Evolutionary conservation across 164 flowering plant genomes (phyloP), one percentile per base, ranked within the genome.

Genomic region (Chimonanthus salicifolius): DNA sequence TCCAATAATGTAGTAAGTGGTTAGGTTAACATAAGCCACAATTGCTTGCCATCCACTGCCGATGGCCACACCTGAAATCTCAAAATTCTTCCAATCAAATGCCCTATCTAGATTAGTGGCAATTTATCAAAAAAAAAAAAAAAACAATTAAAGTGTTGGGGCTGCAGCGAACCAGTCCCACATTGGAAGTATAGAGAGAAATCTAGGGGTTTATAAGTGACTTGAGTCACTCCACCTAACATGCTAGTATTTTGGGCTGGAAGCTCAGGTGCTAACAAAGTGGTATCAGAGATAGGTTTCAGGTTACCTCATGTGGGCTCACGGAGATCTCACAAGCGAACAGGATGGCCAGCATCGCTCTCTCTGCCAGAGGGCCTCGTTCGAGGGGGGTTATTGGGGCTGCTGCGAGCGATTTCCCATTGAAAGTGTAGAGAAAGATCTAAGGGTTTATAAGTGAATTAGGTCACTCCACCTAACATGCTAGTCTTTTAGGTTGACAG

Each of bases 31-130:
- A 77, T 86, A 91, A 44, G 94, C 97, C 66, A 91, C 97, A 1
- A 88, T 72, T 18, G 82, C 88, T 82, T 91, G 97, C 97, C 97
- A 89, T 67, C 97, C 97, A 72, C 91, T 84, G 20, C 97, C 97
- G 75, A 91, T 87, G 4, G 94, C 94, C 75, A 89, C 91, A 13
- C 92, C 91, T 85, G 78, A 73, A 76, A 65, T 67, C 46, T 49
- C 73, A 71, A 60, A 54, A 54, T 54, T n/a, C 60, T n/a, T 15
- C 13, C 60, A 54, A 10, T 54, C 4, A 54, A n/a, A 54, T 54
- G 60, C 16, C 10, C 6, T 5, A 54, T 54, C 60, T 54, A 54
- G 4, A 33, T 54, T 54, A n/a, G 16, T 54, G 60, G n/a, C 60
- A 54, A 4, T 54, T 13, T n/a, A 54, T 10, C 60, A 54, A 4